Conservation (phyloP, 805 yeast genomes). For the Spencermartinsiella europaea region DNA sequence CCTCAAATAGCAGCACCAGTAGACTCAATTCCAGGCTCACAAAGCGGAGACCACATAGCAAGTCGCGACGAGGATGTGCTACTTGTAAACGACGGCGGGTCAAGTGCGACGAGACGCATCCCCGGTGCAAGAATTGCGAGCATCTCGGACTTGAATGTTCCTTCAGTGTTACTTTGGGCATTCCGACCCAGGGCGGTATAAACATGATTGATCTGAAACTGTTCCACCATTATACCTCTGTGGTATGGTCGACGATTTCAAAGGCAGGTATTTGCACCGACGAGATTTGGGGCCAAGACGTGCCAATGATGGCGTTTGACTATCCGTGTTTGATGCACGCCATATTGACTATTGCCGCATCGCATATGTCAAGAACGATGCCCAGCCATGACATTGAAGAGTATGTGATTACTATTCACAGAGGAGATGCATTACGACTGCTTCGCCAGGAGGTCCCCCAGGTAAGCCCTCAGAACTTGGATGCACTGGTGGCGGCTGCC, state of each 20-base stretch:
- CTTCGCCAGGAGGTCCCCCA: constrained; percentile 81
- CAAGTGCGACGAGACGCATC: constrained; percentile 81
- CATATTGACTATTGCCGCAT: constrained; percentile 83
- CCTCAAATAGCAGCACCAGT: neutral
- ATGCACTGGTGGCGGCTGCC: constrained; percentile 90
- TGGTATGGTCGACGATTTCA: constrained; percentile 81
- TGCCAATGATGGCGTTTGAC: constrained; percentile 81
- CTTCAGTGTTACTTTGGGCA: constrained; percentile 9
- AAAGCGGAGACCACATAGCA: constrained; percentile 83
- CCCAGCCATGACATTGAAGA: constrained; percentile 41
- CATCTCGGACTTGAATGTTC: constrained; percentile 71
- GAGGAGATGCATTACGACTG: constrained; percentile 79
- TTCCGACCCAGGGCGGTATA: constrained; percentile 30
- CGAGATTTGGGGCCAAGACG: constrained; percentile 80
- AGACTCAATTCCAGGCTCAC: neutral
- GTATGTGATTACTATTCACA: constrained; percentile 39
- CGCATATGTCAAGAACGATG: constrained; percentile 74
- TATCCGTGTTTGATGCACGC: constrained; percentile 92
- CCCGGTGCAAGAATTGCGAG: constrained; percentile 71
- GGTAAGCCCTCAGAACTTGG: constrained; percentile 72
- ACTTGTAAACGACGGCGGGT: constrained; percentile 88
- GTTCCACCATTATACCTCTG: constrained; percentile 82
- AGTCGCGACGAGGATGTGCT: constrained; percentile 82
- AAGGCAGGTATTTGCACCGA: constrained; percentile 86
- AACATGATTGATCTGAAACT: constrained; percentile 74